These are phyloP conservation scores for Breviolum minutum DNA, from an alignment of 73 alveolate genomes.

Conservation along the genomic window DNA sequence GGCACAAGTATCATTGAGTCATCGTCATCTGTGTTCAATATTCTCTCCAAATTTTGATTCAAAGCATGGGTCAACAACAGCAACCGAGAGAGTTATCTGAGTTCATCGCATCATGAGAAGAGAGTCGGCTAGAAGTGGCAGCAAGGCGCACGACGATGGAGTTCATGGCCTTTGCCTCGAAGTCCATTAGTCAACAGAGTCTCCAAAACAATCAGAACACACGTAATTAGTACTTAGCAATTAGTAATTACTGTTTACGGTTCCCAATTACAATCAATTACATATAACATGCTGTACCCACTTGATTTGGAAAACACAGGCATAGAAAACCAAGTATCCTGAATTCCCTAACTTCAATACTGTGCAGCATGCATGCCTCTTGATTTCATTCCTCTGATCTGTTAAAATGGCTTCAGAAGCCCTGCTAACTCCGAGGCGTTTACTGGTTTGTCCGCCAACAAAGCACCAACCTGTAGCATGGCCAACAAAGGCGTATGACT, in stretches of 20 bases:
- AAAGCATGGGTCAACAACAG: background rate
- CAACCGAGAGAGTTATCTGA: background rate
- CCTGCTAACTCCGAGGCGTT: background rate
- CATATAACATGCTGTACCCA: too few relatives aligned
- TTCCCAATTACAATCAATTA: too few relatives aligned
- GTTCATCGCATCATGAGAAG: conserved; percentile 51
- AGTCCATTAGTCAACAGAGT: background rate
- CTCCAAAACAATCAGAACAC: too few relatives aligned
- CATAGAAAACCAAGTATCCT: too few relatives aligned
- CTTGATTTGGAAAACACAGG: too few relatives aligned
- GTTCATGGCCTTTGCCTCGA: conserved; percentile 47
- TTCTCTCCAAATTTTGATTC: background rate
- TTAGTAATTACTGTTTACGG: too few relatives aligned
- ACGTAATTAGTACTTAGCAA: too few relatives aligned
- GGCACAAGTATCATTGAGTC: background rate
- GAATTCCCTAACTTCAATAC: too few relatives aligned
- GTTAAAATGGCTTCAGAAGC: background rate
- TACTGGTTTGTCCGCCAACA: conserved; percentile 27
- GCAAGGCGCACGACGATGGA: conserved; percentile 86
- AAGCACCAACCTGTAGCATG: conserved; percentile 39
- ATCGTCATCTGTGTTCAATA: background rate
- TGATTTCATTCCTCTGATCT: background rate
- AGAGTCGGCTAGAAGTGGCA: conserved; percentile 77
- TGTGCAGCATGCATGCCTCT: too few relatives aligned
- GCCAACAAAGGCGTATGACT: too few relatives aligned